These are phyloP conservation scores for Zarea fungicola DNA, from an alignment of 2,329 filamentous ascomycete genomes.

Conservation along the genomic window DNA sequence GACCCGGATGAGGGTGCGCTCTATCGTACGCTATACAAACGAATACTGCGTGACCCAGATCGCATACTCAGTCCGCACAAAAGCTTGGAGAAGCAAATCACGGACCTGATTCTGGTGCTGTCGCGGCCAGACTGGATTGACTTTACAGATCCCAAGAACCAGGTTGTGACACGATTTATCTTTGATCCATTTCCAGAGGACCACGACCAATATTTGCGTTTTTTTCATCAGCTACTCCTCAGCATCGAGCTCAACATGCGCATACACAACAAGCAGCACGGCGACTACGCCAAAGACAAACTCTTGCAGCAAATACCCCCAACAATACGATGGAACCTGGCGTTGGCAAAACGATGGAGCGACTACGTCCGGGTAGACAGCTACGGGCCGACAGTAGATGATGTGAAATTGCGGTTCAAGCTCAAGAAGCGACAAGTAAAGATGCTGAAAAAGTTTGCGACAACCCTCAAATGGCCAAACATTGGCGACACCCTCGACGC, in stretches of 20 bases:
- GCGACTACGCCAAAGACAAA: slow-evolving; percentile 59
- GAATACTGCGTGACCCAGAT: slow-evolving; percentile 63
- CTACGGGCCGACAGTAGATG: slow-evolving; percentile 47
- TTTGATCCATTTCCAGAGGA: slow-evolving; percentile 55
- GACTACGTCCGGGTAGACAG: slow-evolving; percentile 64
- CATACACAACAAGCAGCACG: slow-evolving; percentile 58
- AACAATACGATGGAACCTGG: slow-evolving; percentile 66
- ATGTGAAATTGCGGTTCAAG: slow-evolving; percentile 59
- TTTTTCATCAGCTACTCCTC: slow-evolving; percentile 73
- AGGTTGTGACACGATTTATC: slow-evolving; percentile 69
- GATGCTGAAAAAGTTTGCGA: slow-evolving; percentile 62
- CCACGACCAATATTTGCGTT: slow-evolving; percentile 54
- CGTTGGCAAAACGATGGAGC: slow-evolving; percentile 67
- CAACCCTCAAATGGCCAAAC: slow-evolving; percentile 74
- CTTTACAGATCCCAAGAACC: slow-evolving; percentile 63
- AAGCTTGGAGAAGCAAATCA: slow-evolving; percentile 65
- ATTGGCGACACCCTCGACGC: slow-evolving; percentile 58
- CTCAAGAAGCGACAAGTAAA: slow-evolving; percentile 64
- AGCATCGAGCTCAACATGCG: slow-evolving; percentile 67
- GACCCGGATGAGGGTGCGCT: slow-evolving; percentile 54
- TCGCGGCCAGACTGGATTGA: slow-evolving; percentile 69
- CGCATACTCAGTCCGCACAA: slow-evolving; percentile 55
- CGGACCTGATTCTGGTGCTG: slow-evolving; percentile 64
- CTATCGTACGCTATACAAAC: slow-evolving; percentile 61
- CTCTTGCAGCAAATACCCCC: slow-evolving; percentile 62